These are phyloP conservation scores for Capronia epimyces DNA, from an alignment of 2,329 filamentous ascomycete species.

Conservation along the genomic window DNA sequence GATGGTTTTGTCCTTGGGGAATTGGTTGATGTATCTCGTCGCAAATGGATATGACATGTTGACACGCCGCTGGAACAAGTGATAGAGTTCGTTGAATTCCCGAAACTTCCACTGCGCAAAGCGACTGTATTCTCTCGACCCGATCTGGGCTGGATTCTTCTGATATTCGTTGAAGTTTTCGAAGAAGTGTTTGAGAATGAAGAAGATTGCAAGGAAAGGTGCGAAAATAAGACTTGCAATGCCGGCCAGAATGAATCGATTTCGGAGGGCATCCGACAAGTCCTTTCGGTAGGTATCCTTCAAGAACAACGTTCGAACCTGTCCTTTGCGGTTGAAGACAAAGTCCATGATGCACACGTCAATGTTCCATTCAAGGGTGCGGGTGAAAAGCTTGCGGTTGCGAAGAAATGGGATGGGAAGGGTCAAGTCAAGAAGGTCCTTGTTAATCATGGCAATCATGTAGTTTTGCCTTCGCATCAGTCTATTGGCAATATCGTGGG, in stretches of 20 bases:
- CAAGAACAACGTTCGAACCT: slow-evolving; percentile 79
- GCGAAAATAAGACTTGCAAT: slow-evolving; percentile 80
- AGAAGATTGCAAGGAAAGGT: slow-evolving; percentile 80
- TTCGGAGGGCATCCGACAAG: slow-evolving; percentile 70
- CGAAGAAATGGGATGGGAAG: slow-evolving; percentile 78
- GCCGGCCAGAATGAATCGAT: slow-evolving; percentile 75
- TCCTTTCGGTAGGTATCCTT: slow-evolving; percentile 73
- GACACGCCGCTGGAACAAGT: slow-evolving; percentile 81
- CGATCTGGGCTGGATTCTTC: slow-evolving; percentile 80
- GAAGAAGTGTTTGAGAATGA: slow-evolving; percentile 85
- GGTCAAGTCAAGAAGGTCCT: slow-evolving; percentile 83
- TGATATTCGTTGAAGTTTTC: slow-evolving; percentile 97
- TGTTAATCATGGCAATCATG: slow-evolving; percentile 93
- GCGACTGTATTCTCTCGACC: slow-evolving; percentile 85
- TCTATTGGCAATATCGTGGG: slow-evolving; percentile 93
- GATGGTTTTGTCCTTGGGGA: slow-evolving; percentile 89
- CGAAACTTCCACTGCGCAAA: slow-evolving; percentile 97
- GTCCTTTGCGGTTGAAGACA: slow-evolving; percentile 83
- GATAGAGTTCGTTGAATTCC: slow-evolving; percentile 93
- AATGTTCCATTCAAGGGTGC: slow-evolving; percentile 86
- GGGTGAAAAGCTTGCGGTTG: slow-evolving; percentile 76
- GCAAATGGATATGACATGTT: slow-evolving; percentile 96
- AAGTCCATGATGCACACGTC: slow-evolving; percentile 87
- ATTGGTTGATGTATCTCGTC: slow-evolving; percentile 87
- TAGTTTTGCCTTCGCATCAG: slow-evolving; percentile 97